Conservation (phyloP, 106 monocot genomes). For the Dactylorhiza incarnata region DNA sequence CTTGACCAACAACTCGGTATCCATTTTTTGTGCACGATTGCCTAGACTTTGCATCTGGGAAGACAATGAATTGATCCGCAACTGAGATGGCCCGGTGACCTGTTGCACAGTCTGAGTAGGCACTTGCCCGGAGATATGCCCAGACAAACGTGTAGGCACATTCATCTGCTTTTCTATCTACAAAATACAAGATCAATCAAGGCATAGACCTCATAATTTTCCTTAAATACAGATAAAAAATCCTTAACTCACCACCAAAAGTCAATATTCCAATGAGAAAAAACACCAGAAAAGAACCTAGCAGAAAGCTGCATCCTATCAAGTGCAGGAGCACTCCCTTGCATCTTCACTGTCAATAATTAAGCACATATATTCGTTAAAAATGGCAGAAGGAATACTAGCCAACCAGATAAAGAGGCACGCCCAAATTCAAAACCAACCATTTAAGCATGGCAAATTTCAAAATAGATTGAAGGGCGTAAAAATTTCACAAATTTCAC, state of each 20-base stretch:
- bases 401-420: neutral
- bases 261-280: neutral
- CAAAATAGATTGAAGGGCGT: neutral
- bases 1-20: constrained; percentile 1
- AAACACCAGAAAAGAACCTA: neutral
- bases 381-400: neutral
- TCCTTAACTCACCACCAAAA: constrained; percentile 1
- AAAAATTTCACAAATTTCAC: neutral
- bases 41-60: constrained; percentile 5
- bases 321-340: neutral
- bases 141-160: neutral
- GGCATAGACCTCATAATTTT: neutral
- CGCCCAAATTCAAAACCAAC: neutral
- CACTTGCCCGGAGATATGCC: neutral
- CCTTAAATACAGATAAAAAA: neutral
- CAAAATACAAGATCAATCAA: neutral
- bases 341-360: neutral
- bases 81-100: neutral
- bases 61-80: neutral
- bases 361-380: constrained; percentile 1
- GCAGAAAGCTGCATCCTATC: neutral
- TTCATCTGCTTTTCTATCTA: constrained; percentile 1
- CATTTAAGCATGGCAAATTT: neutral
- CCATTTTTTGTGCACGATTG: constrained; percentile 1
- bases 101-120: constrained; percentile 1